These are phyloP conservation scores for Persicaria tinctoria DNA, from an alignment of 148 eudicot genomes.

Conservation along the genomic window DNA sequence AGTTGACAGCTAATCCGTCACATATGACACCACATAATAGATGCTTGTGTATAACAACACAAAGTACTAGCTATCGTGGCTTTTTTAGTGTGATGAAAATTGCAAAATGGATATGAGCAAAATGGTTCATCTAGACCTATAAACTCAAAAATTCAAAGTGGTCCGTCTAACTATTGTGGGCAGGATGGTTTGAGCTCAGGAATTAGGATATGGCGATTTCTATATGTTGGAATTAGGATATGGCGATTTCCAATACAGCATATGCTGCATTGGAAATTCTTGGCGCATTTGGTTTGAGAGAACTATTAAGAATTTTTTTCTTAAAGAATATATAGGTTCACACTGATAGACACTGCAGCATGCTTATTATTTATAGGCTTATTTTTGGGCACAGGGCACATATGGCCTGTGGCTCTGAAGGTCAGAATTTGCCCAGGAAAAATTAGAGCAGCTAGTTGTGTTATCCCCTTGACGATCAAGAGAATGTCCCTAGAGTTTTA, in stretches of 20 bases:
- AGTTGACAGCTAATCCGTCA: not conserved
- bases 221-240: not conserved
- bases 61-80: not conserved
- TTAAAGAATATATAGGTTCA: not conserved
- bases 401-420: not conserved
- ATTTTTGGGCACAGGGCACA: not conserved
- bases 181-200: not conserved
- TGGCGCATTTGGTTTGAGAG: not conserved
- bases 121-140: not conserved
- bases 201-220: not conserved
- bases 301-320: not conserved
- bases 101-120: not conserved
- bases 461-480: not conserved
- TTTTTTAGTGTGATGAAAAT: not conserved
- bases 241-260: not conserved
- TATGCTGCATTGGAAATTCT: not conserved
- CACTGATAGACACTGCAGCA: not conserved
- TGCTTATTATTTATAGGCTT: not conserved
- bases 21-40: constrained; percentile 5
- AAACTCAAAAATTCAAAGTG: not conserved
- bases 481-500: constrained; percentile 1
- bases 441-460: not conserved
- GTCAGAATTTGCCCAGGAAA: not conserved
- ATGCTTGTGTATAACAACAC: not conserved
- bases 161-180: not conserved